Conservation (phyloP, 306 rosid species). For the Corylus avellana region DNA sequence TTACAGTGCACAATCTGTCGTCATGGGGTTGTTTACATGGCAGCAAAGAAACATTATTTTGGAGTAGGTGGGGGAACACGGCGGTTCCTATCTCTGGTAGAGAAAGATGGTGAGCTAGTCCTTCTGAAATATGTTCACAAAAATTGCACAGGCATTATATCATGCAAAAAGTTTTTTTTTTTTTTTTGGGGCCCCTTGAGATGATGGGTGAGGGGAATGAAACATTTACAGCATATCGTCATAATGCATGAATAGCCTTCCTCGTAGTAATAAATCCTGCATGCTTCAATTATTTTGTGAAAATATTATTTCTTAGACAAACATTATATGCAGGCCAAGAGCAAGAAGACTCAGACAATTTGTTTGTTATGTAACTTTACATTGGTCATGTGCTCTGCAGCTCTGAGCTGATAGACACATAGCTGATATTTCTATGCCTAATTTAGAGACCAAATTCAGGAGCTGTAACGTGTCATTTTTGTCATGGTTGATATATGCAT, state of each 20-base stretch:
- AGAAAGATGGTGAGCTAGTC: slow-evolving; percentile 71
- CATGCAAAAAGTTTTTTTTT: neutral
- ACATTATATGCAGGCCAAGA: neutral
- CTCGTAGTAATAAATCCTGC: neutral
- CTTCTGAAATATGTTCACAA: slow-evolving; percentile 6
- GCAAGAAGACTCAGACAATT: neutral
- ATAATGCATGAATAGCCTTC: slow-evolving; percentile 2
- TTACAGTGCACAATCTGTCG: slow-evolving; percentile 59
- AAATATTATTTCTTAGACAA: slow-evolving; percentile 10
- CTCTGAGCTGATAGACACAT: neutral
- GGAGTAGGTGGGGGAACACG: slow-evolving; percentile 95
- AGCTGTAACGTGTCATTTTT: neutral
- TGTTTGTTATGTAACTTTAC: neutral
- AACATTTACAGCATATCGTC: neutral
- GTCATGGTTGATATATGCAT: neutral
- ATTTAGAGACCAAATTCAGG: neutral
- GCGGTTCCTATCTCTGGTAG: slow-evolving; percentile 69
- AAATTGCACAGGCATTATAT: neutral
- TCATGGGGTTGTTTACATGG: slow-evolving; percentile 71
- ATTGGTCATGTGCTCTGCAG: neutral
- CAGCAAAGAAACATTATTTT: slow-evolving; percentile 94
- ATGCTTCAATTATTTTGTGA: slow-evolving; percentile 4
- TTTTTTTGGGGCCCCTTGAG: neutral
- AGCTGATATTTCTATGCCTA: neutral
- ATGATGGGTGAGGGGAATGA: neutral